phyloP scores from a whole-genome alignment of 495 filamentous ascomycete species.

The Xylaria intraflava region DNA sequence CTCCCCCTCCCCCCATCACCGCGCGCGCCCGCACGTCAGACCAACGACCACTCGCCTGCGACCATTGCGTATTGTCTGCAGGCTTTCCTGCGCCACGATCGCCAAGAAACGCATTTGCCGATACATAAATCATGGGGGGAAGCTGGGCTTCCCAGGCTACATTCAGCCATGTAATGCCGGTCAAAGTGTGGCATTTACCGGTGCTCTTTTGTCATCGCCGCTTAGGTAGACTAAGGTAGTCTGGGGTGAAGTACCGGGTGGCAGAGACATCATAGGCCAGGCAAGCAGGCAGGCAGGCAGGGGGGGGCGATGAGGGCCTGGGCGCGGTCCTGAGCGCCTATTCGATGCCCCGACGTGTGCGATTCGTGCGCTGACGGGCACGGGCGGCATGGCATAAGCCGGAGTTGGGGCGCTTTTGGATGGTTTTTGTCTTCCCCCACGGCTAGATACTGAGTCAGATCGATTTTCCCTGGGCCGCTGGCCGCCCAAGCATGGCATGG shows the following conservation, averaged over 20 bases:
- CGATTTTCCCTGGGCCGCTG: too few species aligned
- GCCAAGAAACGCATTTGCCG: constrained; percentile 4
- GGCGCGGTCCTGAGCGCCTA: too few species aligned
- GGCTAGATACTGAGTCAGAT: too few species aligned
- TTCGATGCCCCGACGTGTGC: background rate
- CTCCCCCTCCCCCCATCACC: too few species aligned
- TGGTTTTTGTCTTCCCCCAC: too few species aligned
- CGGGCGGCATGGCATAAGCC: too few species aligned
- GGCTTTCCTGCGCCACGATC: background rate
- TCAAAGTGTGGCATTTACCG: background rate
- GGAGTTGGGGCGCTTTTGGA: too few species aligned
- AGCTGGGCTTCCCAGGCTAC: background rate
- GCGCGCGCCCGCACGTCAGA: background rate
- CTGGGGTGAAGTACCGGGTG: too few species aligned
- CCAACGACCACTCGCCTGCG: too few species aligned
- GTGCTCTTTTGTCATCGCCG: background rate
- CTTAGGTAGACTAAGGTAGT: too few species aligned
- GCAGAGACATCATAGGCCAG: constrained; percentile 1
- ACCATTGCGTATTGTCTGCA: background rate
- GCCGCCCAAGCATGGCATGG: too few species aligned
- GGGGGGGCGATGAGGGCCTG: constrained; percentile 2
- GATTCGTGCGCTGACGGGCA: background rate
- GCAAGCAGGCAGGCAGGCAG: background rate
- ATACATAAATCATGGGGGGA: background rate
- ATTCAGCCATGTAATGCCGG: constrained; percentile 4